Percentiles rank a stretch among this genome's conserved stretches.
These are phyloP conservation scores for Striga asiatica DNA, from an alignment of 257 asterid species.

Conservation along the genomic window DNA sequence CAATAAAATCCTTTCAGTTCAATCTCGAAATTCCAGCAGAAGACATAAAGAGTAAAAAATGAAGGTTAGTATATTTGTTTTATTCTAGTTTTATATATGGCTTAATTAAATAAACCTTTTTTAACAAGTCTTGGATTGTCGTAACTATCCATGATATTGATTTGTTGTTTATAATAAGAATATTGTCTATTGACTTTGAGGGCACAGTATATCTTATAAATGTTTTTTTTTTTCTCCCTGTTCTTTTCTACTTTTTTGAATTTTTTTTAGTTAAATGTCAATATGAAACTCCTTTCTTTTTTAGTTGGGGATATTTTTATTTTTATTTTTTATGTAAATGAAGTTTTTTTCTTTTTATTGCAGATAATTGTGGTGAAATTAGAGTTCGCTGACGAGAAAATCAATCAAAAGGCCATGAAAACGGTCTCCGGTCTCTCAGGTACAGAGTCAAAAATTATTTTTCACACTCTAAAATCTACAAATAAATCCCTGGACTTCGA, in stretches of 20 bases:
- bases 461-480: neutral
- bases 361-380: conserved; percentile 50
- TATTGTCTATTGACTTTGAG: too few species aligned
- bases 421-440: conserved; percentile 52
- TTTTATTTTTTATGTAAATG: neutral
- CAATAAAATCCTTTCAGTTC: neutral
- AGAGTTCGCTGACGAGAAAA: conserved; percentile 44
- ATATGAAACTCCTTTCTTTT: too few species aligned
- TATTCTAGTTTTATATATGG: too few species aligned
- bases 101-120: too few species aligned
- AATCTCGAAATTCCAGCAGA: neutral
- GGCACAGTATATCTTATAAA: too few species aligned
- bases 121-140: too few species aligned
- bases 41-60: too few species aligned
- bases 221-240: too few species aligned
- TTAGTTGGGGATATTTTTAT: too few species aligned
- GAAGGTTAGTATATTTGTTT: neutral
- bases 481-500: neutral
- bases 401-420: conserved; percentile 45
- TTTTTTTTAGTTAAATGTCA: too few species aligned
- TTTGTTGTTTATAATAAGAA: neutral
- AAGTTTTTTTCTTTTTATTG: neutral
- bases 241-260: too few species aligned
- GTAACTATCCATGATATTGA: neutral
- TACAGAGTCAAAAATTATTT: conserved; percentile 10